These are phyloP conservation scores for Inga leiocalycina DNA, from an alignment of 306 rosid species.

Conservation along the genomic window DNA sequence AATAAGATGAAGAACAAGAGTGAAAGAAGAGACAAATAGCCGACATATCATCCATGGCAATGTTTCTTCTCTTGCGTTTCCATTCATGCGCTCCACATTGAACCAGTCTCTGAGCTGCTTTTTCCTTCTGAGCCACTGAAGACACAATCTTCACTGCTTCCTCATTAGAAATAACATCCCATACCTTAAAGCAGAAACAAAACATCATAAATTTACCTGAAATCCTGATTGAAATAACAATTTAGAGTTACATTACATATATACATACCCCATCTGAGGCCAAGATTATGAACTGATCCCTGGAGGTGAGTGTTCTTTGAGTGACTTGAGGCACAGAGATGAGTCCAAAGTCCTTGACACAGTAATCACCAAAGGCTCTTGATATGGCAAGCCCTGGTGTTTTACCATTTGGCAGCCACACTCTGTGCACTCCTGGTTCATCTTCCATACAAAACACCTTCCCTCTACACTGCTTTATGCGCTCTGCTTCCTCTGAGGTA, in stretches of 20 bases:
- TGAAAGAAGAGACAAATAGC: slow-evolving; percentile 74
- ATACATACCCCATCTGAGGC: slow-evolving; percentile 78
- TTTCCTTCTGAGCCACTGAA: slow-evolving; percentile 49
- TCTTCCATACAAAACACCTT: slow-evolving; percentile 59
- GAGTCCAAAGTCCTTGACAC: slow-evolving; percentile 70
- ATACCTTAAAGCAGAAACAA: slow-evolving; percentile 44
- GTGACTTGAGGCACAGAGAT: slow-evolving; percentile 70
- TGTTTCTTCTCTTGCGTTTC: slow-evolving; percentile 69
- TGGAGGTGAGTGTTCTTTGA: slow-evolving; percentile 47
- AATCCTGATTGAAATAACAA: not conserved
- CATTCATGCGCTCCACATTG: slow-evolving; percentile 61
- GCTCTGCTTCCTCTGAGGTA: slow-evolving; percentile 66
- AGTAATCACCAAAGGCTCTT: slow-evolving; percentile 75
- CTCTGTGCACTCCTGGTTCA: slow-evolving; percentile 76
- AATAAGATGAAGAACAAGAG: slow-evolving; percentile 29
- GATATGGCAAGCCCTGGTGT: slow-evolving; percentile 73
- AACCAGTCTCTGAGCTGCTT: slow-evolving; percentile 65
- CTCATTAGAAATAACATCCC: slow-evolving; percentile 76
- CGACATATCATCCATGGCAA: slow-evolving; percentile 77
- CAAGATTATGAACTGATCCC: slow-evolving; percentile 70
- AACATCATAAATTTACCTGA: not conserved
- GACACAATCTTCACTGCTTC: slow-evolving; percentile 69
- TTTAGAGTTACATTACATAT: not conserved
- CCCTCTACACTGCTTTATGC: slow-evolving; percentile 61
- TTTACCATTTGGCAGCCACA: slow-evolving; percentile 68